Evolutionary conservation across 2,329 filamentous ascomycete species (phyloP).

Genomic region (Penicillium sp.): DNA sequence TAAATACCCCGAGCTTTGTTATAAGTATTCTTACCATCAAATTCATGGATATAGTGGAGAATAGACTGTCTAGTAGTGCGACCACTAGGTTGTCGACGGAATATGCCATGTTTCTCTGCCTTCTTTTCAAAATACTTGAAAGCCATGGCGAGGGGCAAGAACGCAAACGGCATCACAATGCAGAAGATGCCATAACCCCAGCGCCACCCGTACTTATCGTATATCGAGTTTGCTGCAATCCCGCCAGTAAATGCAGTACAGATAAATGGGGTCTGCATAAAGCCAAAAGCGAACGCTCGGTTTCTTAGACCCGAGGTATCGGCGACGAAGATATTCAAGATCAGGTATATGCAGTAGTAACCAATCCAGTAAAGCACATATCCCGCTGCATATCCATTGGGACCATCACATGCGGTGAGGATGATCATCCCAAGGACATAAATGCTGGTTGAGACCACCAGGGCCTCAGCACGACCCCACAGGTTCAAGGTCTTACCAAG

Average conservation of each 20-base stretch:
- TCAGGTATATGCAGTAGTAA: slow-evolving; percentile 54
- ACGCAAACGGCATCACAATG: slow-evolving; percentile 58
- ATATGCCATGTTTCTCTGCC: slow-evolving; percentile 55
- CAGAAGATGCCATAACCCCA: slow-evolving; percentile 64
- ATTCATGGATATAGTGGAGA: slow-evolving; percentile 57
- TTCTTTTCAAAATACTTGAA: slow-evolving; percentile 58
- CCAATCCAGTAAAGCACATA: slow-evolving; percentile 63
- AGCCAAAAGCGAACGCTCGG: slow-evolving; percentile 59
- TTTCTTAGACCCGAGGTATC: slow-evolving; percentile 62
- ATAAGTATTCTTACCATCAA: slow-evolving; percentile 55
- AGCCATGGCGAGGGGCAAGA: slow-evolving; percentile 54
- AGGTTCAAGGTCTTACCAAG: slow-evolving; percentile 62
- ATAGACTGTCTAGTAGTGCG: slow-evolving; percentile 51
- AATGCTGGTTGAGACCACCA: slow-evolving; percentile 49
- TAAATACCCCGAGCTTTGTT: slow-evolving; percentile 46
- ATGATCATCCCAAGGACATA: slow-evolving; percentile 56
- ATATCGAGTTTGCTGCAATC: slow-evolving; percentile 51
- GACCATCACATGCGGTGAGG: slow-evolving; percentile 60
- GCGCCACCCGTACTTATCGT: slow-evolving; percentile 54
- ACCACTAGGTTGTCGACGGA: slow-evolving; percentile 44
- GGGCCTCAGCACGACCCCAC: slow-evolving; percentile 62
- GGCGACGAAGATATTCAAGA: slow-evolving; percentile 59
- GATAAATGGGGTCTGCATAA: slow-evolving; percentile 60
- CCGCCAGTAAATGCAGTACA: slow-evolving; percentile 59
- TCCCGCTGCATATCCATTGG: slow-evolving; percentile 62